These are phyloP conservation scores for Delitschia confertaspora DNA, from an alignment of 495 filamentous ascomycete genomes.

Conservation along the genomic window DNA sequence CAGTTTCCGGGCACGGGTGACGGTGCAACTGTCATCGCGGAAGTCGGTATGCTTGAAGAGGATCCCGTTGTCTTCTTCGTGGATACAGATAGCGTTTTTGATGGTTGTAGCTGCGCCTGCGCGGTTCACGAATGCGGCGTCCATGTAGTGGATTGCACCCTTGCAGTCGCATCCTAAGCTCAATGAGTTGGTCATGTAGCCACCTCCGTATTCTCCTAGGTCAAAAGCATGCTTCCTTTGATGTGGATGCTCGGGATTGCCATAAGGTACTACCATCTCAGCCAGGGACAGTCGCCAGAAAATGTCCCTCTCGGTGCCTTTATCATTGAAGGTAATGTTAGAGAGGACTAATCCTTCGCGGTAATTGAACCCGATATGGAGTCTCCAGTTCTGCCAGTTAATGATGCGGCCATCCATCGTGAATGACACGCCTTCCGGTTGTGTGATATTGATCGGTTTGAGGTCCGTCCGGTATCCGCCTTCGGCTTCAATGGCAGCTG, in stretches of 20 bases:
- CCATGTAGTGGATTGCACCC: conserved; percentile 85
- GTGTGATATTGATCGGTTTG: conserved; percentile 92
- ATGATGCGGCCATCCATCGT: conserved; percentile 67
- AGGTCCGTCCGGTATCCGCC: conserved; percentile 72
- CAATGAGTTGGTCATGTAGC: conserved; percentile 92
- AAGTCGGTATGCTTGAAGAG: conserved; percentile 96
- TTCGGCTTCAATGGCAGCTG: conserved; percentile 58
- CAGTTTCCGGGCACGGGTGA: conserved; percentile 80
- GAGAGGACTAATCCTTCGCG: conserved; percentile 88
- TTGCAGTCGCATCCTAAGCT: conserved; percentile 91
- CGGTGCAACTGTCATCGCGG: conserved; percentile 77
- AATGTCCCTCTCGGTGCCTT: conserved; percentile 65
- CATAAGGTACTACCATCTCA: conserved; percentile 96
- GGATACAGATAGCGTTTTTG: conserved; percentile 94
- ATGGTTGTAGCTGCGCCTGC: conserved; percentile 68
- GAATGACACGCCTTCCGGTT: conserved; percentile 92
- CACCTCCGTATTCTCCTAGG: conserved; percentile 85
- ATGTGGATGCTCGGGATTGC: conserved; percentile 86
- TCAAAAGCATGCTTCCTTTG: conserved; percentile 94
- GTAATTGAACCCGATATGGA: conserved; percentile 94
- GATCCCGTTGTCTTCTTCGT: conserved; percentile 91
- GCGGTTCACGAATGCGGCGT: conserved; percentile 75
- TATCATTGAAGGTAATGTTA: conserved; percentile 87
- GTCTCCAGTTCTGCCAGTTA: conserved; percentile 90
- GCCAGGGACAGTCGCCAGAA: conserved; percentile 91